Evolutionary conservation across 208 protist genomes (phyloP), one percentile per base, ranked within the genome.

Genomic region (Leishmania gerbilli): DNA sequence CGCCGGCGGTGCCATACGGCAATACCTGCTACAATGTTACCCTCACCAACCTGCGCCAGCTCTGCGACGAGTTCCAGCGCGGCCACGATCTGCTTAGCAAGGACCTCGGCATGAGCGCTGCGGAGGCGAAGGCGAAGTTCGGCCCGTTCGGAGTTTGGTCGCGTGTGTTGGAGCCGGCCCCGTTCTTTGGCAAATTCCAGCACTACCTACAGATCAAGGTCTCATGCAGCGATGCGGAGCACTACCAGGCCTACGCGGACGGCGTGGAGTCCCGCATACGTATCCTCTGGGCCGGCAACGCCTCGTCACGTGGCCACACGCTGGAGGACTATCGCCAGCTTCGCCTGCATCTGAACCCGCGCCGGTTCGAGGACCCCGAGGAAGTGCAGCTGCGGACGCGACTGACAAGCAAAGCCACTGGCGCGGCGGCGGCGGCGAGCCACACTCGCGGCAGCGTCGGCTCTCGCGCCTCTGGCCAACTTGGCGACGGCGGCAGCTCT

Each of bases 1-100:
- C 99, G n/a, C 99, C 99, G 17, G 95, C 97, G 7, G 98, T 99
- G 68, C 99, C 99, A 49, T 98, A 95, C 67, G 98, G 99, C 90
- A 99, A 99, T 82, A 97, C 98, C 1, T 99, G 98, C 45, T 99
- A 98, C 88, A 99, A 99, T 88, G 98, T 99, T 3, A 98, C 97
- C 0, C 81, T 92, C 65, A 98, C 98, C 13, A 99, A 99, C 77
- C 86, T 99, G 37, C 82, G 83, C 55, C 91, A 99, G 80, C 88
- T 99, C 40, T 99, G 95, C 82, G 88, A 90, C 17, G 99, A 99
- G 82, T 99, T 99, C 88, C 67, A 90, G 53, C 91, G 98, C 31
- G 99, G 98, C 0, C 85, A 96, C 60, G 89, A 95, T n/a, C 87
- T 98, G 74, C 84, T 95, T 37, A 88, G 82, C 58, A 71, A 79